A percentile compares a stretch with the other conserved stretches of the same genome.
Evolutionary conservation across 495 filamentous ascomycete genomes (phyloP).

Genomic region (Lepraria neglecta): DNA sequence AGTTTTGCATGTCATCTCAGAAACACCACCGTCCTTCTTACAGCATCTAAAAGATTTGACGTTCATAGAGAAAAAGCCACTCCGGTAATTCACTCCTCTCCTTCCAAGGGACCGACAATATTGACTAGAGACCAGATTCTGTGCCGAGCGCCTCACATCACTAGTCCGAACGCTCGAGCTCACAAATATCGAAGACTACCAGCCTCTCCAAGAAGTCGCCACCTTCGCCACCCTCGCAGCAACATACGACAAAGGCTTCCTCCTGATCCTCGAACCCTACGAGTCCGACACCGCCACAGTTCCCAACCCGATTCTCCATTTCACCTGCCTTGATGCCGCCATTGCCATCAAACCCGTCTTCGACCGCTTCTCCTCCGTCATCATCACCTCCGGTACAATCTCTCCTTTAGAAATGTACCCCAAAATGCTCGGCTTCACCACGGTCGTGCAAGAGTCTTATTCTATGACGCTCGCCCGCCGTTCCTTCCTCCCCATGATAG

Average conservation of each 20-base stretch:
- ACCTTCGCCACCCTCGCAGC: slow-evolving; percentile 97
- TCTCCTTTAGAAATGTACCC: slow-evolving; percentile 99
- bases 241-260: slow-evolving; percentile 96
- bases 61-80: slow-evolving; percentile 93
- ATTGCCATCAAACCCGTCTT: slow-evolving; percentile 98
- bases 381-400: slow-evolving; percentile 97
- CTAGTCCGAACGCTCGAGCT: slow-evolving; percentile 93
- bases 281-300: slow-evolving; percentile 91
- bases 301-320: slow-evolving; percentile 91
- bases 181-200: slow-evolving; percentile 96
- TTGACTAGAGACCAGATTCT: slow-evolving; percentile 48
- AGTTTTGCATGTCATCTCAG: slow-evolving; percentile 91
- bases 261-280: slow-evolving; percentile 91
- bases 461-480: slow-evolving; percentile 91
- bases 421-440: slow-evolving; percentile 89
- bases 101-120: not conserved
- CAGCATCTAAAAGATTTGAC: slow-evolving; percentile 90
- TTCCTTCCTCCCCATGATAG: slow-evolving; percentile 95
- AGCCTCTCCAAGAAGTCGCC: slow-evolving; percentile 93
- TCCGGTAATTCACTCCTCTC: slow-evolving; percentile 39
- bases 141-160: slow-evolving; percentile 89
- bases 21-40: slow-evolving; percentile 91
- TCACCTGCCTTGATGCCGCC: slow-evolving; percentile 93
- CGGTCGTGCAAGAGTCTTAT: slow-evolving; percentile 94
- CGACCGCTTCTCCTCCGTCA: slow-evolving; percentile 93